These are phyloP conservation scores for Rhodotorula sp. DNA, from an alignment of 1,284 basidiomycete genomes.

Conservation along the genomic window DNA sequence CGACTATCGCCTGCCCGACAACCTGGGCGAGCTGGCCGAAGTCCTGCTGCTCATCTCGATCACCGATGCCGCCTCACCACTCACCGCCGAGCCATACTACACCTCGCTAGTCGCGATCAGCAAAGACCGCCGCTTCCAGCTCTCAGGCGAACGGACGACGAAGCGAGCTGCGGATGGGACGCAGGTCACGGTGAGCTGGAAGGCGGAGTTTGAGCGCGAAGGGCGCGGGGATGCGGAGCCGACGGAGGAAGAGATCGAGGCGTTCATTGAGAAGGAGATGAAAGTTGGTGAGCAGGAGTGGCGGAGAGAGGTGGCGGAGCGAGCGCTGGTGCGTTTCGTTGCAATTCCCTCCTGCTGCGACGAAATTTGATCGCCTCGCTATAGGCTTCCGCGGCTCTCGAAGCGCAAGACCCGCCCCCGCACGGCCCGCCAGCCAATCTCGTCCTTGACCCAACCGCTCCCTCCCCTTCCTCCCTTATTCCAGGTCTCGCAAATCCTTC, in stretches of 20 bases:
- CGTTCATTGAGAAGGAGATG: not conserved
- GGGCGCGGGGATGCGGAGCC: not conserved
- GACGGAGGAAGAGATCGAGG: not conserved
- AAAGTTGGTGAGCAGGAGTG: not conserved
- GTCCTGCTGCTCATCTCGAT: not conserved
- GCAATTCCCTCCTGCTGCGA: too few relatives aligned
- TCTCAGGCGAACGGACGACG: not conserved
- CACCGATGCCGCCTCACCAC: not conserved
- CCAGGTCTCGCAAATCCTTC: not conserved
- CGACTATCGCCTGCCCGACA: not conserved
- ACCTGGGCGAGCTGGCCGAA: not conserved
- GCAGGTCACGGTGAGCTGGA: conserved; percentile 1
- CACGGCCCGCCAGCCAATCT: not conserved
- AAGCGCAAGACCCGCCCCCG: not conserved
- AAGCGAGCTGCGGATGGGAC: not conserved
- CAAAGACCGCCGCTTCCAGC: not conserved
- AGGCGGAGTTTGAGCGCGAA: not conserved
- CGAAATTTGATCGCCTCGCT: not conserved
- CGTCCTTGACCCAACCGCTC: not conserved
- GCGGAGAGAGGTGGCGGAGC: not conserved
- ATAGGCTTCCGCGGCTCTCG: not conserved
- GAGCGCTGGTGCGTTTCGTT: not conserved
- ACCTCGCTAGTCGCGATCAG: not conserved
- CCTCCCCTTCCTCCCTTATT: not conserved
- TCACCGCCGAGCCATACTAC: too few relatives aligned